Evolutionary conservation across 805 yeast species (phyloP).

Genomic region (Candida caryicola): DNA sequence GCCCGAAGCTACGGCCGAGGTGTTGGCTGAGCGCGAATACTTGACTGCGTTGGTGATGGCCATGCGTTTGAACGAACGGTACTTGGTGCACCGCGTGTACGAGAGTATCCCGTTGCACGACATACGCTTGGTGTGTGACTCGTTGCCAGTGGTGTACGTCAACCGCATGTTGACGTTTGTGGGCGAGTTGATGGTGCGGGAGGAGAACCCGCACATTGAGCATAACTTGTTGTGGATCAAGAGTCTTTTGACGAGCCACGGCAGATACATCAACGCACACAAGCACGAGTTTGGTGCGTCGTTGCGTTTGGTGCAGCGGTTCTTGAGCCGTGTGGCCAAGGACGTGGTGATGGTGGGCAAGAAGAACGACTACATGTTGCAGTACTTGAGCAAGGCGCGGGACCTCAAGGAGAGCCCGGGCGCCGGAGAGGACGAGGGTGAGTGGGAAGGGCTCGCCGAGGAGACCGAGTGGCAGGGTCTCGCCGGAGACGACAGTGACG

Average conservation of each 20-base stretch:
- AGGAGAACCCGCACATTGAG: constrained; percentile 78
- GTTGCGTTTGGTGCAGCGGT: constrained; percentile 69
- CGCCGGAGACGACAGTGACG: constrained; percentile 36
- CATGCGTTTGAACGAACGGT: constrained; percentile 81
- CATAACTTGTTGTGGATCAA: constrained; percentile 81
- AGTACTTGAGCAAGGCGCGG: constrained; percentile 39
- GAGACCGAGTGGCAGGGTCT: constrained; percentile 35
- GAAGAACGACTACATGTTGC: constrained; percentile 52
- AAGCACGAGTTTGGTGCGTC: constrained; percentile 62
- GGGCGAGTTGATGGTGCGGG: constrained; percentile 53
- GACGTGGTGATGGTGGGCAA: constrained; percentile 58
- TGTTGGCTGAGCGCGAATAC: constrained; percentile 58
- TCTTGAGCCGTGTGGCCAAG: constrained; percentile 69
- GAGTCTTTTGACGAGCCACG: constrained; percentile 66
- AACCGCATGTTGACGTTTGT: constrained; percentile 65
- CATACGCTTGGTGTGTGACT: constrained; percentile 61
- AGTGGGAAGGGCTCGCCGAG: constrained; percentile 27
- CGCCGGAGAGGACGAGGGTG: constrained; percentile 14
- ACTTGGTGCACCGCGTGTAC: constrained; percentile 68
- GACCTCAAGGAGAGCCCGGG: constrained; percentile 12
- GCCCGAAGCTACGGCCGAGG: constrained; percentile 66
- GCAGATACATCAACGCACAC: constrained; percentile 63
- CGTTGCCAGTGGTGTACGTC: constrained; percentile 75
- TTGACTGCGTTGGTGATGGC: constrained; percentile 86
- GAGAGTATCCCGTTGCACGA: constrained; percentile 73